Evolutionary conservation across 73 alveolate genomes (phyloP), one percentile per base, ranked within the genome.

Genomic region (Tetrahymena elliotti): DNA sequence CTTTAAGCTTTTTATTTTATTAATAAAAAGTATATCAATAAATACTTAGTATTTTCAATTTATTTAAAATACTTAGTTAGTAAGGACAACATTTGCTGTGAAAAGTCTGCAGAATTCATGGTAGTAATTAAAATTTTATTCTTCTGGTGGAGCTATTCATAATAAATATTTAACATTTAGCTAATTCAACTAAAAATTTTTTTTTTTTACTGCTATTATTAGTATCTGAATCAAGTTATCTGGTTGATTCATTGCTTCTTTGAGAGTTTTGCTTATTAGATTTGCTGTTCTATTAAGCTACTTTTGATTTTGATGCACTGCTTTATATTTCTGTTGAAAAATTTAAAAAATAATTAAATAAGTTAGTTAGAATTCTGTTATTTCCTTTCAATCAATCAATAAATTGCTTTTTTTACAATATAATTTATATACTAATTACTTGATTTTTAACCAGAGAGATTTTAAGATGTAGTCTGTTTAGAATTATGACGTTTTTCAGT

Each of bases 101-200:
- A 52, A 94, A 16, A 96, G 94, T 27, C 96, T 41, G 96, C 96
- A 94, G 84, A 84, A 96, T 94, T 96, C 97, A 39, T 96, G 95
- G 47, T 96, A 96, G 93, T 54, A 96, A 31, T 96, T 40, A 54
- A 94, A 96, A 54, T 96, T 96, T 88, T 96, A 83, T 83, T 93
- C 95, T n/a, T 68, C 88, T 22, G 88, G 88, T 22, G 88, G 88
- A 31, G 88, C 88, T 68, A 22, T 27, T 68, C n/a, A n/a, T 27
- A 7, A 24, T 0, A 31, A 68, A 3, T 18, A 68, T 68, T 68
- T 68, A 31, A 68, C 16, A 22, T 22, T 68, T 68, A 18, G 24
- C 1, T 3, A 3, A 53, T n/a, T 7, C 20, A 15, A 53, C 10
- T 31, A 68, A 68, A 27, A 27, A 6, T 68, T 18, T 68, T 68